Evolutionary conservation across 176 grass and related monocot species (phyloP), one percentile per base, ranked within the genome.

Genomic region (Oropetium thomaeum): DNA sequence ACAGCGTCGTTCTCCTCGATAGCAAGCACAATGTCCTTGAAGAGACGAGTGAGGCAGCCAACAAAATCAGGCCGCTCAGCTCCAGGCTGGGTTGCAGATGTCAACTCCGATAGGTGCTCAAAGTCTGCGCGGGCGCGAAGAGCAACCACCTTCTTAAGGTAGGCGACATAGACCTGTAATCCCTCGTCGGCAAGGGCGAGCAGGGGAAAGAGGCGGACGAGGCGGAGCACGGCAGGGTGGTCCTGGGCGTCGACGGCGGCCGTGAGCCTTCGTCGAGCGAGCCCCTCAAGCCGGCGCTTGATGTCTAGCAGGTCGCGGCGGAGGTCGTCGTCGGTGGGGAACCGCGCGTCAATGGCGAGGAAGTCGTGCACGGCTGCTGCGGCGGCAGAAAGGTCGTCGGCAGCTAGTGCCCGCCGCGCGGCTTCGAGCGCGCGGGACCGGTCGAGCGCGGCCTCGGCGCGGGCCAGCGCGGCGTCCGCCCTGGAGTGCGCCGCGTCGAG

Each of bases 11-110:
- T 98, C 78, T 98, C 88, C 71, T 94, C 84, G 26, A 98, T 74
- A 31, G 91, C 91, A 14, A 98, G 91, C 58, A 93, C 91, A 59
- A 92, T 98, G 77, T 98, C 95, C 81, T 92, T 94, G 51, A 98
- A 94, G 33, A 98, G 81, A 44, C 54, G 82, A 64, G 91, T 88
- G 81, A 98, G 91, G 79, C 89, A 89, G 57, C 86, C 91, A 0
- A 98, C 79, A 58, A 94, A 98, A 85, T 94, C 87, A 52, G 89
- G 81, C 32, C 74, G 86, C 43, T 80, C 79, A 15, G 90, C n/a
- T 10, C 80, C 49, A 10, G 58, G 58, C 29, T 71, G 69, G 10
- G 54, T 47, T 19, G 54, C 51, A 17, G 81, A 85, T 0, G 84
- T 78, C 1, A 92, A 51, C 65, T 98, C 91, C 0, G 66, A 69